phyloP scores from a whole-genome alignment of 208 protist species.

The Angomonas ambiguus region DNA sequence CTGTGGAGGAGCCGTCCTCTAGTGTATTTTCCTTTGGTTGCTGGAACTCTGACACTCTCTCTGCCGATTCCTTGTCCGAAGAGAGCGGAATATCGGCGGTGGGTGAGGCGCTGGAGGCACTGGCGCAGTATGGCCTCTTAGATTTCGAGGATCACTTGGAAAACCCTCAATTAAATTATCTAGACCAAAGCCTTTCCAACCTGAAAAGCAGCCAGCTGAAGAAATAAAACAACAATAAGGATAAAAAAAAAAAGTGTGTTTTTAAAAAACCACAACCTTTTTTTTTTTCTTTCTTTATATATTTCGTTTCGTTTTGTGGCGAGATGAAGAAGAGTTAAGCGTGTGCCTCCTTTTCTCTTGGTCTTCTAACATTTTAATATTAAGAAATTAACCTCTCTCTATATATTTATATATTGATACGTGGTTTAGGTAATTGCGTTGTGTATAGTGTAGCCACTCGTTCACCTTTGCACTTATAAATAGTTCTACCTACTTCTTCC shows the following conservation, averaged over 20 bases:
- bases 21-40: slow-evolving; percentile 33
- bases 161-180: slow-evolving; percentile 66
- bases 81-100: slow-evolving; percentile 52
- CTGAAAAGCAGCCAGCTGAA: slow-evolving; percentile 10
- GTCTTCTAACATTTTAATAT: neutral
- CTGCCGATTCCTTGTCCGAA: slow-evolving; percentile 33
- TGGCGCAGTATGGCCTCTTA: slow-evolving; percentile 67
- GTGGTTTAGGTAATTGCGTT: slow-evolving; percentile 1
- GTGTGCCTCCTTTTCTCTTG: slow-evolving; percentile 9
- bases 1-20: slow-evolving; percentile 14
- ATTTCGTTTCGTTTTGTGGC: slow-evolving; percentile 13
- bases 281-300: slow-evolving; percentile 10
- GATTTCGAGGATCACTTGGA: slow-evolving; percentile 89
- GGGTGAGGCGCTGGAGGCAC: slow-evolving; percentile 62
- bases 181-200: slow-evolving; percentile 54
- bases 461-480: no score
- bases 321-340: neutral
- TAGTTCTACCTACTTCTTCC: slow-evolving; percentile 7
- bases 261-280: neutral
- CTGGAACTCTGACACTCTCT: slow-evolving; percentile 77
- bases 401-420: neutral
- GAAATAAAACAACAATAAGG: neutral
- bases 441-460: no score
- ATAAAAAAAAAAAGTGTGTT: neutral
- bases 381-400: slow-evolving; percentile 6